Evolutionary conservation across 208 protist genomes (phyloP).

Genomic region (Trypanosoma cruzi): DNA sequence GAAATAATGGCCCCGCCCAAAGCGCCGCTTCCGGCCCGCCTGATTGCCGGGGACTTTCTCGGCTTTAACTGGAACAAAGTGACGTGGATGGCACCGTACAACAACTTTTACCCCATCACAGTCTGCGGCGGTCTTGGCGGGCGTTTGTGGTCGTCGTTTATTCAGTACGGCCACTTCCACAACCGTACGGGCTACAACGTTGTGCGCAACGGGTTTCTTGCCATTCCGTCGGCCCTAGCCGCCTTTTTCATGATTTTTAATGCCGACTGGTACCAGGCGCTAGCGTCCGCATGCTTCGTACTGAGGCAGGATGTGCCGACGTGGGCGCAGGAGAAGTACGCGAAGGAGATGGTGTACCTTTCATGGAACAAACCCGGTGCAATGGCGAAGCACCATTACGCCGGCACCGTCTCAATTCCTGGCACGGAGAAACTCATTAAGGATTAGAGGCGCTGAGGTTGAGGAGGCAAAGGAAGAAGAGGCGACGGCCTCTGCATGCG

Average conservation of each 20-base stretch:
- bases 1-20: constrained; percentile 79
- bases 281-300: constrained; percentile 59
- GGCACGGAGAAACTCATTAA: constrained; percentile 80
- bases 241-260: constrained; percentile 80
- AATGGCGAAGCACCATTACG: constrained; percentile 90
- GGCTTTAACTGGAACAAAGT: constrained; percentile 89
- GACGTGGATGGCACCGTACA: constrained; percentile 90
- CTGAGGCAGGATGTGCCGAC: constrained; percentile 48
- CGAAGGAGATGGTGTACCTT: constrained; percentile 69
- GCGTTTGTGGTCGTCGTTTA: constrained; percentile 85
- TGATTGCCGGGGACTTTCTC: constrained; percentile 84
- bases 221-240: constrained; percentile 53
- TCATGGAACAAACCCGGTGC: constrained; percentile 82
- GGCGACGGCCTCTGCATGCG: background rate
- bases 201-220: constrained; percentile 65
- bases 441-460: constrained; percentile 22
- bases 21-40: constrained; percentile 69
- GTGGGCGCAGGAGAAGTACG: constrained; percentile 72
- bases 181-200: constrained; percentile 66
- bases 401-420: constrained; percentile 82
- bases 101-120: constrained; percentile 90
- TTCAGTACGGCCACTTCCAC: constrained; percentile 86
- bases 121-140: constrained; percentile 83
- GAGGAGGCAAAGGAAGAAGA: background rate
- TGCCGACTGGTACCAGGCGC: constrained; percentile 84